Percentiles rank a stretch among this genome's conserved stretches.
Evolutionary conservation across 192 early-diverging fungal species (phyloP).

Genomic region (Coemansia sp.): DNA sequence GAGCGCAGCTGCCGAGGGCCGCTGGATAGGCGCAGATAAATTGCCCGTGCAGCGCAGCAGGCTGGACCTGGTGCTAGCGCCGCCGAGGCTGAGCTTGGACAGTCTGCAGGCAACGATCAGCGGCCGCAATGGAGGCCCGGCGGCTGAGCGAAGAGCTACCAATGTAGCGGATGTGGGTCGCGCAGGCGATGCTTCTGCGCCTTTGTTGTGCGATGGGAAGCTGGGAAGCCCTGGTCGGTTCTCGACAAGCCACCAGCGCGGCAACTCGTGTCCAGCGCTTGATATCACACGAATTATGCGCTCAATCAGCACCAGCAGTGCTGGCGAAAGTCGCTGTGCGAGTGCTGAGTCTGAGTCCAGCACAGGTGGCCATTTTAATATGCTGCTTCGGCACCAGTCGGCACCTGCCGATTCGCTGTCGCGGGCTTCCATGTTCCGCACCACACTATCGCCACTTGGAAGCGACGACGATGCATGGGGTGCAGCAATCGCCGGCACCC

Average conservation of each 20-base stretch:
- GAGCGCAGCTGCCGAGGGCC: constrained; percentile 2
- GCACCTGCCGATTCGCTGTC: constrained; percentile 1
- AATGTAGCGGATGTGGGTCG: constrained; percentile 8
- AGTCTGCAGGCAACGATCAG: constrained; percentile 36
- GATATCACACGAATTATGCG: constrained; percentile 51
- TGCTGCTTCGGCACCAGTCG: constrained; percentile 6
- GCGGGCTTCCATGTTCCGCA: constrained; percentile 4
- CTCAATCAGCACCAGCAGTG: constrained; percentile 39
- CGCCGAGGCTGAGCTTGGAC: constrained; percentile 40
- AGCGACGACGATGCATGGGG: constrained; percentile 13
- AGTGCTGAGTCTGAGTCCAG: neutral
- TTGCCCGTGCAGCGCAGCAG: constrained; percentile 1
- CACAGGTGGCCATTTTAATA: neutral
- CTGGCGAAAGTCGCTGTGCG: neutral
- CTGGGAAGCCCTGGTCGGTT: constrained; percentile 28
- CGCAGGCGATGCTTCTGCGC: constrained; percentile 2
- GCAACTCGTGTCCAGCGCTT: constrained; percentile 41
- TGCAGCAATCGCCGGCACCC: constrained; percentile 11
- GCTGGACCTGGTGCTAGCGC: constrained; percentile 3
- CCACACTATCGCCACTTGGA: constrained; percentile 9
- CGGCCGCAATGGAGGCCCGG: constrained; percentile 8
- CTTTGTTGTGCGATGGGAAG: constrained; percentile 36
- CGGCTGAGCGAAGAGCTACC: constrained; percentile 3
- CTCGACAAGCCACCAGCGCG: constrained; percentile 37
- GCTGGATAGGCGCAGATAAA: neutral